Evolutionary conservation across 1,284 basidiomycete species (phyloP).

Genomic region (Moesziomyces antarcticus): DNA sequence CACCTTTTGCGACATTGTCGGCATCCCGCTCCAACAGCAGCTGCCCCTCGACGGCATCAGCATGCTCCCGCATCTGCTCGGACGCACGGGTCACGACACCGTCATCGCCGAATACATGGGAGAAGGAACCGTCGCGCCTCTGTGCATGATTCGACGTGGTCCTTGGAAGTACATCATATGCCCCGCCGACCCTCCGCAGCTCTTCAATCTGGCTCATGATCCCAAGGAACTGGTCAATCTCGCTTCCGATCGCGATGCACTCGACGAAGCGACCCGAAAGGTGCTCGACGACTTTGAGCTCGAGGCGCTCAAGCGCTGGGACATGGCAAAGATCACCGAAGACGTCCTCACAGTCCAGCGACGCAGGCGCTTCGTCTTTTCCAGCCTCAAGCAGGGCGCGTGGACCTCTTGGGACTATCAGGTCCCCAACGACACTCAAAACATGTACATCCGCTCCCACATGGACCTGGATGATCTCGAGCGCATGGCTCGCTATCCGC

Average conservation of each 20-base stretch:
- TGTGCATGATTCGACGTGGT: conserved; percentile 40
- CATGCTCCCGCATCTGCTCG: conserved; percentile 34
- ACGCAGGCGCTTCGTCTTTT: conserved; percentile 31
- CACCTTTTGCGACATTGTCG: conserved; percentile 38
- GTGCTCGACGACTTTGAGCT: conserved; percentile 23
- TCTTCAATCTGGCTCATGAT: conserved; percentile 27
- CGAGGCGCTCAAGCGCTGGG: conserved; percentile 30
- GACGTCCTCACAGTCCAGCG: conserved; percentile 36
- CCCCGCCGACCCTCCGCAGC: conserved; percentile 34
- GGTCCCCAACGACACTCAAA: conserved; percentile 33
- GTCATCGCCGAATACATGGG: conserved; percentile 45
- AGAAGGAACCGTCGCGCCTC: conserved; percentile 34
- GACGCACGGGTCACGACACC: conserved; percentile 27
- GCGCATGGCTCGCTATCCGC: conserved; percentile 41
- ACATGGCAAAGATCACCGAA: conserved; percentile 35
- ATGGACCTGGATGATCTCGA: conserved; percentile 40
- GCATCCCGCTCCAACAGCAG: conserved; percentile 27
- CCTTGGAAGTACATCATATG: conserved; percentile 42
- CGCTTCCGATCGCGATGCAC: conserved; percentile 18
- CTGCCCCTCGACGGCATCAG: conserved; percentile 35
- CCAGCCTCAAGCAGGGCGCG: conserved; percentile 36
- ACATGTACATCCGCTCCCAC: conserved; percentile 43
- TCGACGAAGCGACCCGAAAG: conserved; percentile 21
- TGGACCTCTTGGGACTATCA: conserved; percentile 46
- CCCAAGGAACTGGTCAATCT: conserved; percentile 42